These are phyloP conservation scores for Neoscytalidium dimidiatum DNA, from an alignment of 2,329 filamentous ascomycete genomes.

Conservation along the genomic window DNA sequence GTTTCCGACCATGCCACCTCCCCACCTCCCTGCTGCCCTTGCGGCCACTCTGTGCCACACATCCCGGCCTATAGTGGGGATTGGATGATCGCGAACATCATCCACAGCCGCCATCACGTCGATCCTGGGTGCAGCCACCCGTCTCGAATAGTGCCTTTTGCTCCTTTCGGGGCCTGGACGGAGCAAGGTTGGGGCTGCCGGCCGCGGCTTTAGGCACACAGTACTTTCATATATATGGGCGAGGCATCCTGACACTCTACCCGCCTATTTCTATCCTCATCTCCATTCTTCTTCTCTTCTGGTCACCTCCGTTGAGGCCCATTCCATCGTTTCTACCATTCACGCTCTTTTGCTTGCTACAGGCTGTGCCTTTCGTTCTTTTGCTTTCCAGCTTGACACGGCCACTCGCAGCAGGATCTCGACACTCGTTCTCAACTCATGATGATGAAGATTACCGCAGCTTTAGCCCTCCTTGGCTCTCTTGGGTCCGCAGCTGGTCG, in stretches of 20 bases:
- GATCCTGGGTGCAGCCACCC: neutral
- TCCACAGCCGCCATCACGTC: neutral
- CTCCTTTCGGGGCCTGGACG: neutral
- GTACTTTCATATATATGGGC: constrained; percentile 12
- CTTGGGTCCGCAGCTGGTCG: constrained; percentile 3
- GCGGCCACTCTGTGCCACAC: neutral
- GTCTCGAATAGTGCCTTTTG: neutral
- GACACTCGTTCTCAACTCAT: neutral
- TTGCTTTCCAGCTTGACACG: neutral
- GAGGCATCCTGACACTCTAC: neutral
- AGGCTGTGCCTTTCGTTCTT: constrained; percentile 16
- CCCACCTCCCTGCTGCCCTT: neutral
- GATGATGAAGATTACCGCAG: constrained; percentile 12
- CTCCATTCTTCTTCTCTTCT: neutral
- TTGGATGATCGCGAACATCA: neutral
- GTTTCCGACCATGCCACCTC: constrained; percentile 1
- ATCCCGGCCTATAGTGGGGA: constrained; percentile 16
- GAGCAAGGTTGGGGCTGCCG: neutral
- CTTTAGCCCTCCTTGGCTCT: constrained; percentile 8
- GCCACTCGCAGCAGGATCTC: neutral
- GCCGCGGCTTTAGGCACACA: neutral
- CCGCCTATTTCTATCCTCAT: neutral
- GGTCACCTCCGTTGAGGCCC: neutral
- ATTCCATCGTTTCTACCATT: constrained; percentile 7
- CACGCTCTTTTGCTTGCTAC: constrained; percentile 4